Evolutionary conservation across 1,139 yeast species (phyloP), one percentile per base, ranked within the genome.

Genomic region (Debaryomyces subglobosus): DNA sequence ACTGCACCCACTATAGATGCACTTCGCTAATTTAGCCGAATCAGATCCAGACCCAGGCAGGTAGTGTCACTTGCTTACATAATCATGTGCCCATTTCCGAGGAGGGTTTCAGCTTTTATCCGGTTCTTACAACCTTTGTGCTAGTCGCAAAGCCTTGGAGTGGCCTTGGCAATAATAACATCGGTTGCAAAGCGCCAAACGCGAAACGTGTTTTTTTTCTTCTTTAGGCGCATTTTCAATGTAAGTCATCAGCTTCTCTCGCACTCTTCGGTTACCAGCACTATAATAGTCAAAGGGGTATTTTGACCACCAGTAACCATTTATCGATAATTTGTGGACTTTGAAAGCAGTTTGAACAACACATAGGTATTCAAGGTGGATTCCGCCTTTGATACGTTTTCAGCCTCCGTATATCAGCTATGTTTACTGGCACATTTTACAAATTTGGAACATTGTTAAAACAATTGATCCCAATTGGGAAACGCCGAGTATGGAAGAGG

Each of bases 401-500:
- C 20, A 32, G 20, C 20, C 20, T 15, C 20, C 35, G 20, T 9
- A 10, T 18, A 16, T 16, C 12, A 18, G 12, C 35, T 6, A 15
- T 30, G 10, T 32, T 12, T 20, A n/a, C 38, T 35, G 38, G 38
- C 24, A 23, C 15, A 27, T 27, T 6, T 6, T 16, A 24, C 43
- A 18, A 27, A 27, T 30, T 30, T 16, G 43, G 35, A 21, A 30
- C 43, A 40, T 30, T 32, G 43, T 30, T 40, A 25, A 40, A 40
- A 40, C 43, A 20, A 20, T n/a, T n/a, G 23, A 13, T 12, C 43
- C 30, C 30, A 20, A 30, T 10, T 18, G 24, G 43, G 43, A 30
- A 40, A 40, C 30, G 36, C 43, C 43, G 43, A 40, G 20, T 9
- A 21, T 30, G 18, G 25, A 30, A 30, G 25, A 30, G 43, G 36